A percentile compares a stretch with the other conserved stretches of the same genome.
These are phyloP conservation scores for Chaetomiaceae sp. DNA, from an alignment of 2,329 filamentous ascomycete species.

Conservation along the genomic window DNA sequence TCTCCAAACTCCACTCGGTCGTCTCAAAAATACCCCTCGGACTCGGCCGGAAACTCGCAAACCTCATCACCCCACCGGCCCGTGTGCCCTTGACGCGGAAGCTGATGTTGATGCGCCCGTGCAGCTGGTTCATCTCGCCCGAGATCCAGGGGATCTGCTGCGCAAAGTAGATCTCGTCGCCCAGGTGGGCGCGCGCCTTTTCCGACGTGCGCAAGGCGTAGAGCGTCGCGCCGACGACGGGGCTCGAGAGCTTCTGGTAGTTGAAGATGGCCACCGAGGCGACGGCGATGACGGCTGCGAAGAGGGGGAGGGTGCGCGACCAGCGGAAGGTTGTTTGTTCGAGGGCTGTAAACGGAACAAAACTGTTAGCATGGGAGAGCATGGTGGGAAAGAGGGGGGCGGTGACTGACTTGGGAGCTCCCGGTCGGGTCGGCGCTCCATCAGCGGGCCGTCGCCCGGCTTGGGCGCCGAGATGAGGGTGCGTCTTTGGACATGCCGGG, in stretches of 20 bases:
- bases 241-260: constrained; percentile 92
- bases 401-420: constrained; percentile 55
- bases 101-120: constrained; percentile 80
- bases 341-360: constrained; percentile 33
- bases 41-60: constrained; percentile 66
- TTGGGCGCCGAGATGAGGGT: constrained; percentile 53
- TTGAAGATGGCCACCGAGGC: constrained; percentile 92
- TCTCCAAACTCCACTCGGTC: constrained; percentile 80
- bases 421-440: constrained; percentile 61
- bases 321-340: constrained; percentile 52
- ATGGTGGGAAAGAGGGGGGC: neutral
- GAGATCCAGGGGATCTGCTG: constrained; percentile 77
- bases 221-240: constrained; percentile 79
- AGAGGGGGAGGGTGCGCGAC: constrained; percentile 73
- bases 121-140: constrained; percentile 88
- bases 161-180: constrained; percentile 81
- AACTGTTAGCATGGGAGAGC: neutral
- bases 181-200: constrained; percentile 69
- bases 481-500: constrained; percentile 33
- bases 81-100: constrained; percentile 83
- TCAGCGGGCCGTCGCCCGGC: constrained; percentile 57
- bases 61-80: constrained; percentile 68
- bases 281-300: constrained; percentile 64
- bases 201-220: constrained; percentile 84
- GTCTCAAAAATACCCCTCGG: constrained; percentile 71